Evolutionary conservation across 129 eudicot species (phyloP), one percentile per base, ranked within the genome.

Genomic region (Arctium lappa): DNA sequence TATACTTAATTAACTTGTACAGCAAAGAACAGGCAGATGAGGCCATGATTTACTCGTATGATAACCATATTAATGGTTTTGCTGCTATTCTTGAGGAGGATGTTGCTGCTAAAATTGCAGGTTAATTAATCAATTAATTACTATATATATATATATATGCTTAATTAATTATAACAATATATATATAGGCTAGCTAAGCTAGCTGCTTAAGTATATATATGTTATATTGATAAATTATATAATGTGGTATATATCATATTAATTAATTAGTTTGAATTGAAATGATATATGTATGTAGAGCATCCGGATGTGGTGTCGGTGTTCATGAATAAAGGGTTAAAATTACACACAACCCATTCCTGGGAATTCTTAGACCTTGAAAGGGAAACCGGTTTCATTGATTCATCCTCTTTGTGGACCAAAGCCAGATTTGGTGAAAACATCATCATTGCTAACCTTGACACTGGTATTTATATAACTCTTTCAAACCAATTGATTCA

Each of bases 341-440:
- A 87, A 4, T 46, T 94, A 69, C 98, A 94, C 88, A 94, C 98
- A 44, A 92, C 97, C 8, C 95, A 76, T 68, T 90, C 98, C 0
- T 94, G 98, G 98, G 86, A 79, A 29, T 94, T 94, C 73, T 84
- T 94, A 6, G 73, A 79, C 73, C 89, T 94, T 8, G 97, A 89
- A 83, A 84, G n/a, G 4, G 40, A 88, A 69, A 91, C 89, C 15
- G 87, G 95, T 11, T 63, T 71, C 18, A 37, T 92, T 11, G 85
- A 15, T 72, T 16, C 83, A 0, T 73, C 68, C 9, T 94, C 97
- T 29, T 36, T 92, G 73, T 92, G 98, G 98, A 22, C 53, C 15
- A 90, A 87, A 80, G 95, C 98, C 31, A 88, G 82, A 68, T 94
- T 83, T 84, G 98, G 97, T 1, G 90, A 89, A 92, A 90, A 94